These are phyloP conservation scores for Colletotrichum viniferum DNA, from an alignment of 2,329 filamentous ascomycete species.

Conservation along the genomic window DNA sequence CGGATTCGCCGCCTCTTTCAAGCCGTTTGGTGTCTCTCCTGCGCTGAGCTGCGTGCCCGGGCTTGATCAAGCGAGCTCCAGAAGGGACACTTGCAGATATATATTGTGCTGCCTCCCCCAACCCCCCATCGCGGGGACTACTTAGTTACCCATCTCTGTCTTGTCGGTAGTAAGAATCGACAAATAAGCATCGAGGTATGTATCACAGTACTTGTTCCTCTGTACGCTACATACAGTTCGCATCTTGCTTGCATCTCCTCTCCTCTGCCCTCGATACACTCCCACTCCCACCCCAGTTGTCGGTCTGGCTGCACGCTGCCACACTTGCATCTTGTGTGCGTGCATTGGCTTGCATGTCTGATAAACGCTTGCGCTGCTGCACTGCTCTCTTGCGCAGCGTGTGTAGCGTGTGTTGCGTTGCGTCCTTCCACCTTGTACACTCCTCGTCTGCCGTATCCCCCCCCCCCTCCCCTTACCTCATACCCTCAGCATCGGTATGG, in stretches of 20 bases:
- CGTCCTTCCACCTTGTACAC: background rate
- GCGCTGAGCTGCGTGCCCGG: background rate
- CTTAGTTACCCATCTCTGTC: background rate
- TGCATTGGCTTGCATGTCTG: conserved; percentile 20
- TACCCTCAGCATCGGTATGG: background rate
- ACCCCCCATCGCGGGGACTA: background rate
- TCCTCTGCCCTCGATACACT: background rate
- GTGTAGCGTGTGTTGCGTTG: background rate
- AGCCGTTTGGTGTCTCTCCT: conserved; percentile 8
- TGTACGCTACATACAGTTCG: background rate
- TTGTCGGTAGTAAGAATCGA: background rate
- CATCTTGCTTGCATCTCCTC: background rate
- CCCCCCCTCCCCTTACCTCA: background rate
- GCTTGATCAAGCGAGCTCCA: background rate
- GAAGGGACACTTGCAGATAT: background rate
- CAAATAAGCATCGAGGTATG: conserved; percentile 14
- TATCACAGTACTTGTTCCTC: background rate
- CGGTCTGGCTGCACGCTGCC: conserved; percentile 19
- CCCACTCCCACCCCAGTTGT: conserved; percentile 15
- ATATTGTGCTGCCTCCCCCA: background rate
- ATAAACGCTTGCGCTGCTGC: conserved; percentile 15
- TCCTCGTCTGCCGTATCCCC: background rate
- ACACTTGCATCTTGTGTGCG: conserved; percentile 16
- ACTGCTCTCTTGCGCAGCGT: background rate
- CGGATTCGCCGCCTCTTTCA: conserved; percentile 13